Base-by-base conservation (phyloP, 2,329 filamentous ascomycete genomes). In the Epichloe gansuensis region DNA sequence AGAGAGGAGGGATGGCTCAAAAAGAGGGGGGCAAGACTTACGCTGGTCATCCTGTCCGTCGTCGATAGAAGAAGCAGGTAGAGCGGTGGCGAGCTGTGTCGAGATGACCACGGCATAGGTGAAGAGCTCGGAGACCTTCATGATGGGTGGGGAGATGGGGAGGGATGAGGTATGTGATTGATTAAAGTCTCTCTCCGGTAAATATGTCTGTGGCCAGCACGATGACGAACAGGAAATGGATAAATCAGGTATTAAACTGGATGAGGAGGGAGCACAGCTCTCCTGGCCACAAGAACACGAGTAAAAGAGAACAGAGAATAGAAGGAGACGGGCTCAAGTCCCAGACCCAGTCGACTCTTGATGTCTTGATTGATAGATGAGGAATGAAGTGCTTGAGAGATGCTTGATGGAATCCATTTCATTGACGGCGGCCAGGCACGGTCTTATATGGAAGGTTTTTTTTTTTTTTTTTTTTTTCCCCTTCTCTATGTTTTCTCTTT, bases 111-210 rank as follows among this genome's bases (percentile, higher is more conserved):
- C 17, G 23, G 17, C 46, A 23, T 34, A 52, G 15, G 51, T 47
- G 31, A 52, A 31, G 25, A 52, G n/a, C 35, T 52, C 46, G 17
- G 51, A 34, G 39, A 52, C 21, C 38, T 52, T 52, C 51, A 52
- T 52, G 25, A 17, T 45, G 51, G 37, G 9, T 21, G 17, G 31
- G 31, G 4, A 31, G 3, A 31, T 31, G 28, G 28, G 17, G 17
- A 21, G 17, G 28, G 8, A 31, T 31, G 28, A 31, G 28, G 8
- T 31, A 11, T 31, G 8, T 31, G 28, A 31, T 31, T 31, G 4
- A 31, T 1, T 21, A 21, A 31, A 4, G 28, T 28, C 28, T 28
- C 28, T 28, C 7, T 28, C 28, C 28, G 28, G 28, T 28, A 8
- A 28, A 28, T 28, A 7, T 8, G 28, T 31, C 31, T 31, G 31